Percentiles rank a stretch among this genome's conserved stretches.
These are phyloP conservation scores for Apiotrichum gracile DNA, from an alignment of 1,284 basidiomycete genomes.

Conservation along the genomic window DNA sequence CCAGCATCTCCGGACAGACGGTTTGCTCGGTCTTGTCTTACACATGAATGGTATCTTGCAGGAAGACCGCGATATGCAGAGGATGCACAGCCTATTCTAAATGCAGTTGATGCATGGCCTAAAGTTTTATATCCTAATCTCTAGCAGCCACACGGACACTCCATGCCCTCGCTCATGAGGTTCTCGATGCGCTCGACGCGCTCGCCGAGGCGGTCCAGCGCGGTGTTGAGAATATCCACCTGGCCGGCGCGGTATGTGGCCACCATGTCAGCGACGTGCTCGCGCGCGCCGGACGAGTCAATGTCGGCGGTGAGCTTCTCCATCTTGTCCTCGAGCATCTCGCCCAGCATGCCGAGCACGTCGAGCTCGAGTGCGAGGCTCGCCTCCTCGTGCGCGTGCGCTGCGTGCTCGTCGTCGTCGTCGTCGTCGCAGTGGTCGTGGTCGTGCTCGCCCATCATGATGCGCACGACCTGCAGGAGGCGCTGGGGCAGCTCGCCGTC, in stretches of 20 bases:
- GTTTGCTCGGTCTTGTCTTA: no score
- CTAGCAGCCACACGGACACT: constrained; percentile 33
- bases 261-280: constrained; percentile 26
- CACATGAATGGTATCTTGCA: no score
- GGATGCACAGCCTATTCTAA: no score
- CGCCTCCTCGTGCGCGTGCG: constrained; percentile 51
- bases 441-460: constrained; percentile 20
- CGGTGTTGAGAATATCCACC: constrained; percentile 24
- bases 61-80: no score
- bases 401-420: constrained; percentile 43
- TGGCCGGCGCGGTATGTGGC: constrained; percentile 34
- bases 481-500: constrained; percentile 54
- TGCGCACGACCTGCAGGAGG: constrained; percentile 56
- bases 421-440: constrained; percentile 56
- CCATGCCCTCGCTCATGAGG: constrained; percentile 30
- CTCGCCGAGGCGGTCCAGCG: constrained; percentile 27
- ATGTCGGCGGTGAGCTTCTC: constrained; percentile 51
- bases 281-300: constrained; percentile 23
- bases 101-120: no score
- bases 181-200: constrained; percentile 31
- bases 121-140: neutral
- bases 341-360: constrained; percentile 53
- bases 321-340: constrained; percentile 59
- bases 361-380: constrained; percentile 58
- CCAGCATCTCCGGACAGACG: no score